Base-by-base conservation (phyloP, 805 yeast species). In the Suhomyces sp. region DNA sequence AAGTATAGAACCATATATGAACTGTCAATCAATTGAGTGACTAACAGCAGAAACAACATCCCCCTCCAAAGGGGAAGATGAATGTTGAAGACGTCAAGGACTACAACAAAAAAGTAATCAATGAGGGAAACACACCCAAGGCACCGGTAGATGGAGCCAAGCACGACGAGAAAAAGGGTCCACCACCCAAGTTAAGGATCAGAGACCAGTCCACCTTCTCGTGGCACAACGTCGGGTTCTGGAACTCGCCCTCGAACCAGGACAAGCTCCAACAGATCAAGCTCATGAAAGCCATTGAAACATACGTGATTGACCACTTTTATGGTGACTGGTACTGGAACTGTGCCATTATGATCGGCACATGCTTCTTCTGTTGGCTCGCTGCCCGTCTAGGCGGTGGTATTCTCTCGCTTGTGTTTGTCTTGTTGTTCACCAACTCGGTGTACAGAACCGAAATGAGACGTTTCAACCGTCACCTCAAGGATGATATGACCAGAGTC, bases 311-410 rank as follows among this genome's bases (percentile, higher is more conserved):
- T 48, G 94, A 88, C 67, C 86, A 80, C 51, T 86, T 86, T 61
- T 84, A 79, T 59, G 82, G 86, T 12, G 96, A 88, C 67, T 78
- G 85, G 76, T 87, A 85, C 68, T 83, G 84, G 80, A 88, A 88
- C 72, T 77, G 85, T 27, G 78, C 84, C 0, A 60, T 85, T 27
- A 76, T 86, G 55, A 63, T 86, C 26, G 90, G 91, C 8, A 84
- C 89, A 9, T 87, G 91, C 67, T 78, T 86, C 66, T 84, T 84
- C 63, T 75, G 90, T 1, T 88, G 92, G 90, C 56, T 77, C 4
- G 68, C 84, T 47, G 90, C 91, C 2, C 76, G 82, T 60, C 55
- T 75, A 31, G 85, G 90, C 1, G 82, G 83, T 40, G 88, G 93
- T 3, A 65, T 88, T 61, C 78, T 87, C 65, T 80, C 88, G 6